Evolutionary conservation across 805 yeast species (phyloP).

Genomic region (Helenozyma baotianmanensis): DNA sequence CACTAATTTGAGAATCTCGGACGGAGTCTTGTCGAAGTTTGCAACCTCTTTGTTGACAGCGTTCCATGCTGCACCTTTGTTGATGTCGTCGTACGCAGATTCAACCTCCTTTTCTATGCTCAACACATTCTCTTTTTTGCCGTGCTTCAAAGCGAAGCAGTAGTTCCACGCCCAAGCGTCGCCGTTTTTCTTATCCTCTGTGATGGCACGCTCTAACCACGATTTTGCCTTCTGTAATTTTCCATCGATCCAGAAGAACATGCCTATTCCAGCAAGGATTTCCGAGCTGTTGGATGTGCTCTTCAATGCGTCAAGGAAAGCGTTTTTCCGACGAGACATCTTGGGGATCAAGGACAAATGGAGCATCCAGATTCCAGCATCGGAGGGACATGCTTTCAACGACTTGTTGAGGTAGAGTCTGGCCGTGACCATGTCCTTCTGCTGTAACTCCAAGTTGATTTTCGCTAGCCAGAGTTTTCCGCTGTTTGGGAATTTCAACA

Average conservation of each 20-base stretch:
- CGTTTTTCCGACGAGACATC: conserved; percentile 49
- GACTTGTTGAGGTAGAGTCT: conserved; percentile 53
- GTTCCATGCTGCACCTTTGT: conserved; percentile 61
- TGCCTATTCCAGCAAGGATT: conserved; percentile 62
- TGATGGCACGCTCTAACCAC: conserved; percentile 71
- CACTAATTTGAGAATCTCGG: conserved; percentile 36
- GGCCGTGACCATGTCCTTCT: conserved; percentile 49
- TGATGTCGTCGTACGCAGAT: conserved; percentile 33
- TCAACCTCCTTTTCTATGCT: conserved; percentile 1
- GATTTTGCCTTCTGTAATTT: conserved; percentile 58
- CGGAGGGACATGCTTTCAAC: conserved; percentile 51
- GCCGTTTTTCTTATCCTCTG: conserved; percentile 55
- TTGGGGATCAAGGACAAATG: conserved; percentile 44
- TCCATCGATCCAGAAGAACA: conserved; percentile 61
- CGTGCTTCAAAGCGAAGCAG: conserved; percentile 10
- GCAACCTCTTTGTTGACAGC: conserved; percentile 42
- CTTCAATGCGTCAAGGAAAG: conserved; percentile 67
- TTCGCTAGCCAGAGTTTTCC: conserved; percentile 58
- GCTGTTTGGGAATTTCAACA: conserved; percentile 44
- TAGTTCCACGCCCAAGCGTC: conserved; percentile 74
- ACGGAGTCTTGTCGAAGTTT: conserved; percentile 38
- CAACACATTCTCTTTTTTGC: not conserved
- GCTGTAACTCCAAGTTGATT: conserved; percentile 51
- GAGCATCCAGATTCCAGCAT: conserved; percentile 64
- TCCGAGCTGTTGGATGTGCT: conserved; percentile 56